phyloP scores from a whole-genome alignment of 2,329 filamentous ascomycete species.

The Ascochyta koolunga region DNA sequence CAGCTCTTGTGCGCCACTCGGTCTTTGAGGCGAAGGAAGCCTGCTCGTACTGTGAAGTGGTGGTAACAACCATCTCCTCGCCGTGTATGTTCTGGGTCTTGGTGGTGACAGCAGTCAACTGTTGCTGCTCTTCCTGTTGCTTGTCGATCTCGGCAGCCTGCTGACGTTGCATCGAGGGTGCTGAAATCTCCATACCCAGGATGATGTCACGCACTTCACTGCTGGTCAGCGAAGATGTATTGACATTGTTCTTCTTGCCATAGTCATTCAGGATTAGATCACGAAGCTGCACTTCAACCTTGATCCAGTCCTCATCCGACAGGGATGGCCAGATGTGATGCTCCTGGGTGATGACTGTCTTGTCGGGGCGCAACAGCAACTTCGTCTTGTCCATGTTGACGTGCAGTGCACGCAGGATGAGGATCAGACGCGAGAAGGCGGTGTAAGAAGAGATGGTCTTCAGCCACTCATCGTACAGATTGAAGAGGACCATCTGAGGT shows the following conservation, averaged over 20 bases:
- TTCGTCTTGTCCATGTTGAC: conserved; percentile 99
- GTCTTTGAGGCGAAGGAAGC: conserved; percentile 98
- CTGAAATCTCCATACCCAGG: conserved; percentile 98
- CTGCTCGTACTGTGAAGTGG: conserved; percentile 96
- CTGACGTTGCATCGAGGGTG: conserved; percentile 96
- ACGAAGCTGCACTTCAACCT: conserved; percentile 95
- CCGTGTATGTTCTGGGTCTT: conserved; percentile 97
- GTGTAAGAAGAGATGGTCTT: conserved; percentile 99
- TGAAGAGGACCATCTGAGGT: conserved; percentile 99
- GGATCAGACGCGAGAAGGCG: conserved; percentile 90
- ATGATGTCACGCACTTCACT: conserved; percentile 99
- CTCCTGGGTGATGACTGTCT: conserved; percentile 96
- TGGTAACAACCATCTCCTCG: conserved; percentile 97
- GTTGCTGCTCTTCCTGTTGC: conserved; percentile 95
- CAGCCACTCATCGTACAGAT: conserved; percentile 97
- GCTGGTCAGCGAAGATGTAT: conserved; percentile 92
- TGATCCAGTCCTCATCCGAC: conserved; percentile 97
- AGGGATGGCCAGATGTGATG: conserved; percentile 98
- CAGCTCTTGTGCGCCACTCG: conserved; percentile 95
- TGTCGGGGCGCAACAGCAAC: conserved; percentile 90
- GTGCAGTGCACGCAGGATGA: conserved; percentile 92
- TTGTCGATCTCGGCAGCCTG: conserved; percentile 99
- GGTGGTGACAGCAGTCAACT: conserved; percentile 95
- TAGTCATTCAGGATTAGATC: conserved; percentile 98
- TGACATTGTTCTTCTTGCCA: conserved; percentile 99